phyloP scores from a whole-genome alignment of 2,329 filamentous ascomycete species.

The Alternaria triticimaculans region DNA sequence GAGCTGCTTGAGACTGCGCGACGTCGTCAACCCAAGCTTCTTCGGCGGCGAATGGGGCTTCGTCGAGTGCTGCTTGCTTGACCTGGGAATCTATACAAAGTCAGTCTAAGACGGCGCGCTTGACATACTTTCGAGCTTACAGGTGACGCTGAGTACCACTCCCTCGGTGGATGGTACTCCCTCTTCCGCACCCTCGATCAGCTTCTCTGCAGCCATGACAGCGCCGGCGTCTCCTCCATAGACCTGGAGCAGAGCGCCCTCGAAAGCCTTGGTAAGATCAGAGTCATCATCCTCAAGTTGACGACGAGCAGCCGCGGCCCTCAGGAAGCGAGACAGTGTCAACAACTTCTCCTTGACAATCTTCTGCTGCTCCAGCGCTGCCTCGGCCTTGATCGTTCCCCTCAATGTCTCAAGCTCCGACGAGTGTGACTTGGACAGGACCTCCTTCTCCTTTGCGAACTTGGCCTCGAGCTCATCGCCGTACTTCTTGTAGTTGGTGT shows the following conservation, averaged over 20 bases:
- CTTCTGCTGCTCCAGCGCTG: slow-evolving; percentile 55
- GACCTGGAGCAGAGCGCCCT: slow-evolving; percentile 78
- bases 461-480: slow-evolving; percentile 73
- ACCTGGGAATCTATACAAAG: slow-evolving; percentile 61
- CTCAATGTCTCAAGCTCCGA: slow-evolving; percentile 63
- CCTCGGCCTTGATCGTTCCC: slow-evolving; percentile 63
- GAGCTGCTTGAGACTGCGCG: slow-evolving; percentile 51
- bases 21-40: slow-evolving; percentile 59
- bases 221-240: slow-evolving; percentile 80
- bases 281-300: slow-evolving; percentile 73
- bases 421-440: slow-evolving; percentile 62
- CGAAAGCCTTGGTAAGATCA: slow-evolving; percentile 80
- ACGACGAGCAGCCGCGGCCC: slow-evolving; percentile 76
- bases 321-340: slow-evolving; percentile 78
- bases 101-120: slow-evolving; percentile 15
- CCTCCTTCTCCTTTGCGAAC: slow-evolving; percentile 63
- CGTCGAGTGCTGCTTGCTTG: slow-evolving; percentile 58
- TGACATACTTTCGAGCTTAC: slow-evolving; percentile 58
- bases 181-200: slow-evolving; percentile 75
- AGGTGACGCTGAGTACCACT: slow-evolving; percentile 71
- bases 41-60: slow-evolving; percentile 62
- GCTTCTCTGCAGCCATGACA: slow-evolving; percentile 76
- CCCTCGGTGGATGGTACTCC: slow-evolving; percentile 69
- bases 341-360: slow-evolving; percentile 68
- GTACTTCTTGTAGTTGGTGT: slow-evolving; percentile 75